Evolutionary conservation across 495 filamentous ascomycete species (phyloP), one percentile per base, ranked within the genome.

Genomic region (Aspergillus biplanus): DNA sequence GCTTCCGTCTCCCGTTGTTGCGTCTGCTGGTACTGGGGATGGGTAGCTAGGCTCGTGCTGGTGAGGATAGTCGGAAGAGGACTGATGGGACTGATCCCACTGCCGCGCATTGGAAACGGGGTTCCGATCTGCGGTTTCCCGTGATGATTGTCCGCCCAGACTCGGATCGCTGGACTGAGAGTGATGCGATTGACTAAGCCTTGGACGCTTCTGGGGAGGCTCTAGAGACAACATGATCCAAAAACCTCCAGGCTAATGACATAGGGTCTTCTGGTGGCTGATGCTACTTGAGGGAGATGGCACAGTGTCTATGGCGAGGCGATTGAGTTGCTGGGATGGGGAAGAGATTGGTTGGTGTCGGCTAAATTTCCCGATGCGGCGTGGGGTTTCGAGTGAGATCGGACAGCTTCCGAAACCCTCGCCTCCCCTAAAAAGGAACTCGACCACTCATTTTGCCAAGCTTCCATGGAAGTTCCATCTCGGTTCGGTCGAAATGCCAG

Each of bases 141-240:
- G 37, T 34, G 44, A 35, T 27, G 27, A 16, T 44, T 44, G 39
- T 44, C 11, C 47, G 5, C 35, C 12, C 15, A 48, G 39, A 15
- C 32, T 33, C 32, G 12, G 33, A 33, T 32, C 5, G 27, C 58
- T 16, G 35, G 48, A 31, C 21, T 50, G 56, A 15, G 48, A 49
- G 27, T 52, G 21, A 27, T 65, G 49, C 4, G 47, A 32, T 44
- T 16, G 31, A 49, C n/a, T 33, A 33, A 65, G 58, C 33, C 66
- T 63, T 34, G 54, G 63, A 4, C 66, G 66, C 31, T 68, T 68
- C 52, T 52, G 60, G 7, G 66, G 63, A 27, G 56, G 63, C 35
- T 63, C 59, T 15, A 44, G 39, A 11, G 39, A 44, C 4, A 44
- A 44, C 39, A 44, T 44, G 39, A 44, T 44, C 11, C 39, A 15